Conservation (phyloP, 345 rosid species). For the Camelina hispida region DNA sequence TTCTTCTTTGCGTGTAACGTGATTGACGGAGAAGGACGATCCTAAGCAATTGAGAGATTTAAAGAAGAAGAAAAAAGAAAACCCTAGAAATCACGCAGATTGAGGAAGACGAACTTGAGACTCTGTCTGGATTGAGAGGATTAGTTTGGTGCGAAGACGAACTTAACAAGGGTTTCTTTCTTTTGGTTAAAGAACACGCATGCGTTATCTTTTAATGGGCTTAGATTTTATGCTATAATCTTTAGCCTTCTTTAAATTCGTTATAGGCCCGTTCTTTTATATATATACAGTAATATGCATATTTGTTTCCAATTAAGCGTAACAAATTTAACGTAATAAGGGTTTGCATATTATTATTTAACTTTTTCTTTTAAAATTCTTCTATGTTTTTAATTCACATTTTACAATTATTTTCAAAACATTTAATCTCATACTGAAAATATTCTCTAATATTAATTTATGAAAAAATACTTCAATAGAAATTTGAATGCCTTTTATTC, state of each 20-base stretch:
- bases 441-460: no score
- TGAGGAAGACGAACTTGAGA: constrained; percentile 33
- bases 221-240: not conserved
- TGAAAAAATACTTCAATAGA: no score
- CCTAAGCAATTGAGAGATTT: not conserved
- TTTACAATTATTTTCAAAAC: no score
- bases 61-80: not conserved
- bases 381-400: no score
- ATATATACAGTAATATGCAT: no score
- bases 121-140: constrained; percentile 1
- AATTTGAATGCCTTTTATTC: no score
- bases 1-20: not conserved
- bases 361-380: no score
- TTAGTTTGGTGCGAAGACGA: not conserved
- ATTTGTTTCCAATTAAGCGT: no score
- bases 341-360: no score
- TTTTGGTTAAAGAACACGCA: constrained; percentile 1
- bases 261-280: not conserved
- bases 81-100: constrained; percentile 30
- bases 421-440: no score
- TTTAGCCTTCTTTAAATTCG: not conserved
- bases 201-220: constrained; percentile 17
- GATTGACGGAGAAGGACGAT: not conserved
- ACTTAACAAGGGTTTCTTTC: constrained; percentile 3
- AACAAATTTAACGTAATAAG: no score